phyloP scores from a whole-genome alignment of 768 basidiomycete genomes.

The Strobilomyces confusus region DNA sequence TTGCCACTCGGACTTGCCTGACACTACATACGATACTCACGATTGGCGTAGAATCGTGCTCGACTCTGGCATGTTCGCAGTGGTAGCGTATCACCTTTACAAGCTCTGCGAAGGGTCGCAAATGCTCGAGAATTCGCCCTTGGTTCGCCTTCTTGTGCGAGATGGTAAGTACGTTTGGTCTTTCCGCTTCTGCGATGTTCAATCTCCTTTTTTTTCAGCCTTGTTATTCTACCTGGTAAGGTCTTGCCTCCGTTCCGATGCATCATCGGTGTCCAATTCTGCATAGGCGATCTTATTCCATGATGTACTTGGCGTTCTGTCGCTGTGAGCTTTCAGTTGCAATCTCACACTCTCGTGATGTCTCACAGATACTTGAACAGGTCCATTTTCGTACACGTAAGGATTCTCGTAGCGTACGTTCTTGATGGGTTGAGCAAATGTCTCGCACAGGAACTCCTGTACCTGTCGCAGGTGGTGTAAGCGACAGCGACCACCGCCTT shows the following conservation, averaged over 20 bases:
- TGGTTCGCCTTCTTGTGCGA: neutral
- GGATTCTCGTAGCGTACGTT: neutral
- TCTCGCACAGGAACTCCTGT: slow-evolving; percentile 1
- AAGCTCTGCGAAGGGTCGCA: neutral
- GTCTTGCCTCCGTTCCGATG: neutral
- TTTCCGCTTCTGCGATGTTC: too few species aligned
- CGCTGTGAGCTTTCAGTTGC: slow-evolving; percentile 2
- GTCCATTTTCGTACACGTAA: neutral
- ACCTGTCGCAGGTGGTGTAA: neutral
- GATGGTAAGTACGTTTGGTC: neutral
- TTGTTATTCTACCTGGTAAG: slow-evolving; percentile 1
- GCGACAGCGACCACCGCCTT: neutral
- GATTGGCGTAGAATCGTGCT: neutral
- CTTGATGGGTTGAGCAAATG: neutral
- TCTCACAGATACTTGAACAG: neutral
- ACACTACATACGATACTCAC: neutral
- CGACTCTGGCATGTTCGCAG: neutral
- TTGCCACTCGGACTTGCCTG: too few species aligned
- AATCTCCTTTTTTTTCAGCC: too few species aligned
- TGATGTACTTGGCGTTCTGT: neutral
- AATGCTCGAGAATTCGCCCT: neutral
- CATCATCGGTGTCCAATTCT: neutral
- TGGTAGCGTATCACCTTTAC: neutral
- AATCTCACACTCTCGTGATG: neutral
- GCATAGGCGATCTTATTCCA: neutral